Conservation (phyloP, 441 rosid species). For the Capsella rubella region DNA sequence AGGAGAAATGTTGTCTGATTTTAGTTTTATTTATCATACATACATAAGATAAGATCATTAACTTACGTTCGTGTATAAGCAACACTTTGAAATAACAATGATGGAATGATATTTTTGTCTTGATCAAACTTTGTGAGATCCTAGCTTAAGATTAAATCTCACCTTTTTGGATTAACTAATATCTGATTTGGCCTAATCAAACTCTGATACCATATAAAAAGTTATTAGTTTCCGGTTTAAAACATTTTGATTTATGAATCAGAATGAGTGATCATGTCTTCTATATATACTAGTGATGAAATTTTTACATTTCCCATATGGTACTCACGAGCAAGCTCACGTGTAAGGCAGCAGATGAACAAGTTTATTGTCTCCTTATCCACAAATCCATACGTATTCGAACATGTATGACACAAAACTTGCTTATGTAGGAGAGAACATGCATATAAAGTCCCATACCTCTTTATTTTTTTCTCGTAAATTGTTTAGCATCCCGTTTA, state of each 20-base stretch:
- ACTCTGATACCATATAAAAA: not conserved
- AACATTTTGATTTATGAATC: not conserved
- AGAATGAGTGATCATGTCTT: not conserved
- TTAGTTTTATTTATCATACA: not conserved
- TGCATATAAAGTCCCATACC: constrained; percentile 39
- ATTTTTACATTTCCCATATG: not conserved
- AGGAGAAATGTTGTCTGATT: not conserved
- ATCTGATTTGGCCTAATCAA: not conserved
- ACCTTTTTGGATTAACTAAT: not conserved
- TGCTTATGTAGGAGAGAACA: constrained; percentile 37
- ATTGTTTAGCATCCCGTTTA: constrained; percentile 32
- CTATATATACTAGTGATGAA: not conserved
- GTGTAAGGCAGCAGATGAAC: constrained; percentile 34
- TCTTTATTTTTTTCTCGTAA: constrained; percentile 42
- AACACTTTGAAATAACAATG: not conserved
- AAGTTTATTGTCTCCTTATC: constrained; percentile 44
- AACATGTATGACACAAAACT: not conserved
- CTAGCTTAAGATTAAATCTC: not conserved
- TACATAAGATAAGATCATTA: not conserved
- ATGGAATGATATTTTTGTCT: not conserved
- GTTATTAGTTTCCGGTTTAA: not conserved
- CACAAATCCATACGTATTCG: constrained; percentile 18
- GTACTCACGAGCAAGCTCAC: constrained; percentile 37
- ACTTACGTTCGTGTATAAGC: not conserved
- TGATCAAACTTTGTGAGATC: not conserved